These are phyloP conservation scores for Alternaria tenuissima DNA, from an alignment of 2,329 filamentous ascomycete genomes.

Conservation along the genomic window DNA sequence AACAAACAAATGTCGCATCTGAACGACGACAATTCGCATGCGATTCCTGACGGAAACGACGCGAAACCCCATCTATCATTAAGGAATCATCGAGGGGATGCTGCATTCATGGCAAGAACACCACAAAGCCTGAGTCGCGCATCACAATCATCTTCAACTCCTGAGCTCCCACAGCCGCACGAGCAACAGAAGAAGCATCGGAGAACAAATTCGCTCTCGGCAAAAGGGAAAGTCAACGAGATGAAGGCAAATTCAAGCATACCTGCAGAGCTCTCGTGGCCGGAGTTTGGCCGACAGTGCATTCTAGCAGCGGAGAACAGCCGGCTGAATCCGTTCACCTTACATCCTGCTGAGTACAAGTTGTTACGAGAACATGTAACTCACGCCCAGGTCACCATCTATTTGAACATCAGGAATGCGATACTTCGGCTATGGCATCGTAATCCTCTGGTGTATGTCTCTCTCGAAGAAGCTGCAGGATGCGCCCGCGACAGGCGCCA, in stretches of 20 bases:
- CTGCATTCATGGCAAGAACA: constrained; percentile 32
- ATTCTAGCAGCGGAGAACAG: constrained; percentile 89
- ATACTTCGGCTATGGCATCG: constrained; percentile 89
- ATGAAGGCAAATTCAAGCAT: constrained; percentile 78
- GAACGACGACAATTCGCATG: constrained; percentile 20
- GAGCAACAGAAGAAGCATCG: constrained; percentile 29
- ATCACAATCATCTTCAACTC: constrained; percentile 43
- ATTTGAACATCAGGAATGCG: constrained; percentile 94
- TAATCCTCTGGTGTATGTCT: constrained; percentile 84
- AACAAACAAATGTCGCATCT: constrained; percentile 17
- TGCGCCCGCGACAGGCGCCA: constrained; percentile 88
- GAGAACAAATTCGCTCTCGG: constrained; percentile 26
- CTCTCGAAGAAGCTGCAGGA: constrained; percentile 84
- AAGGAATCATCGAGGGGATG: constrained; percentile 23
- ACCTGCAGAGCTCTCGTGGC: constrained; percentile 73
- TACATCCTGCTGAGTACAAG: constrained; percentile 85
- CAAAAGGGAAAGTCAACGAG: constrained; percentile 36
- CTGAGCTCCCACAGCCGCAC: constrained; percentile 39
- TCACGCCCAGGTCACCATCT: constrained; percentile 88
- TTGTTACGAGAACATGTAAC: constrained; percentile 84
- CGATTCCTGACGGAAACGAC: constrained; percentile 19
- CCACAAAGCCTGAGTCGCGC: constrained; percentile 32
- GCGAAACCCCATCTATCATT: constrained; percentile 17
- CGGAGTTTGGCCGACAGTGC: constrained; percentile 90
- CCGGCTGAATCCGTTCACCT: constrained; percentile 84